These are phyloP conservation scores for Breynia disticha DNA, from an alignment of 441 rosid species.

Conservation along the genomic window DNA sequence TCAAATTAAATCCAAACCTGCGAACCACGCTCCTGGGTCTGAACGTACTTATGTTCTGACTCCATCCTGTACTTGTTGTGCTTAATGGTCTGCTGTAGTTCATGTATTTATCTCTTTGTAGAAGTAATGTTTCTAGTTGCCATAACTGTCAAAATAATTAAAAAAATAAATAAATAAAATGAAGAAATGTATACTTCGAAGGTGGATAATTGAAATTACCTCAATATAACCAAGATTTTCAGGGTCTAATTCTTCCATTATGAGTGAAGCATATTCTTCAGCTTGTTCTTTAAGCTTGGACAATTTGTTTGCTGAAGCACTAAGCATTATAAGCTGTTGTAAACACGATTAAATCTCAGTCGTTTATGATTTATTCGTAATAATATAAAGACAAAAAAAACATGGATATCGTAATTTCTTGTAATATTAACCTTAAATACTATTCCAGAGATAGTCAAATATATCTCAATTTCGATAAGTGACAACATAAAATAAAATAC, in stretches of 20 bases:
- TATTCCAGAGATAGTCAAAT: too few species aligned
- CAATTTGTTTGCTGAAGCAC: conserved; percentile 93
- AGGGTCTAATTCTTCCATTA: conserved; percentile 97
- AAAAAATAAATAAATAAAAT: not conserved
- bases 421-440: too few species aligned
- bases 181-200: not conserved
- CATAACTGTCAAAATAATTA: conserved; percentile 49
- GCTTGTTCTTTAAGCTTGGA: conserved; percentile 90
- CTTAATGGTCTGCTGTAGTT: conserved; percentile 83
- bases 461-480: too few species aligned
- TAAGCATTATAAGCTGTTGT: conserved; percentile 84
- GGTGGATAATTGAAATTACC: conserved; percentile 28
- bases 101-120: conserved; percentile 80
- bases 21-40: conserved; percentile 31
- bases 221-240: conserved; percentile 90
- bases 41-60: conserved; percentile 44
- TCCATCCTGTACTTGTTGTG: conserved; percentile 51
- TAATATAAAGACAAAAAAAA: not conserved
- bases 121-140: conserved; percentile 90
- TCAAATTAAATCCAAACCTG: conserved; percentile 28
- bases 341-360: not conserved
- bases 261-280: conserved; percentile 83
- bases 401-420: too few species aligned
- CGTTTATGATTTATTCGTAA: not conserved
- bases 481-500: too few species aligned